phyloP scores from a whole-genome alignment of 2,329 filamentous ascomycete genomes.

The Hypoxylon sp. region DNA sequence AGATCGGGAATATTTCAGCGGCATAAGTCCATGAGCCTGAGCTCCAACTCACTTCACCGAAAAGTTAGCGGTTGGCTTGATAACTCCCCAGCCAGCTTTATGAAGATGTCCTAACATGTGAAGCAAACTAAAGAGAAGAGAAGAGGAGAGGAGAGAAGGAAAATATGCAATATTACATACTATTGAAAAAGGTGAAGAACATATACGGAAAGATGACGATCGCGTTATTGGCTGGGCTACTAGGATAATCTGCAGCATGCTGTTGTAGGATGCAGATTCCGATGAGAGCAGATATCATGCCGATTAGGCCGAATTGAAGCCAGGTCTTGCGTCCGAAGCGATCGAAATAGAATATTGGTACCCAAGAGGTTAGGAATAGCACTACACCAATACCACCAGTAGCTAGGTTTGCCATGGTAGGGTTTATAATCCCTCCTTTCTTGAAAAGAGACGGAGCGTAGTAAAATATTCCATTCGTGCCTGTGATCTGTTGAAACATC shows the following conservation, averaged over 20 bases:
- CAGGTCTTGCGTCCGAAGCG: conserved; percentile 46
- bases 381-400: conserved; percentile 44
- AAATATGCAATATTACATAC: too few species aligned
- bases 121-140: too few species aligned
- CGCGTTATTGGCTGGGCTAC: conserved; percentile 39
- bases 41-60: conserved; percentile 47
- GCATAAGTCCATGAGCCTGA: conserved; percentile 46
- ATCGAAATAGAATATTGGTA: conserved; percentile 46
- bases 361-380: conserved; percentile 44
- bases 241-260: conserved; percentile 41
- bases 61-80: too few species aligned
- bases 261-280: conserved; percentile 44
- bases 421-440: conserved; percentile 40
- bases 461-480: conserved; percentile 44
- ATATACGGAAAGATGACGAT: conserved; percentile 45
- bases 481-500: conserved; percentile 43
- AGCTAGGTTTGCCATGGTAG: conserved; percentile 43
- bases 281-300: conserved; percentile 42
- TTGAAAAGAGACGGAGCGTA: conserved; percentile 42
- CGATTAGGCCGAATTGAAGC: conserved; percentile 44
- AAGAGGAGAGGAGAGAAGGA: too few species aligned
- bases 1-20: conserved; percentile 45
- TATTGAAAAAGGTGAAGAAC: conserved; percentile 46
- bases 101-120: too few species aligned
- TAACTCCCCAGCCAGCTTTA: too few species aligned